Conservation (phyloP, 2,329 filamentous ascomycete genomes). For the Ploettnerulaceae sp. region DNA sequence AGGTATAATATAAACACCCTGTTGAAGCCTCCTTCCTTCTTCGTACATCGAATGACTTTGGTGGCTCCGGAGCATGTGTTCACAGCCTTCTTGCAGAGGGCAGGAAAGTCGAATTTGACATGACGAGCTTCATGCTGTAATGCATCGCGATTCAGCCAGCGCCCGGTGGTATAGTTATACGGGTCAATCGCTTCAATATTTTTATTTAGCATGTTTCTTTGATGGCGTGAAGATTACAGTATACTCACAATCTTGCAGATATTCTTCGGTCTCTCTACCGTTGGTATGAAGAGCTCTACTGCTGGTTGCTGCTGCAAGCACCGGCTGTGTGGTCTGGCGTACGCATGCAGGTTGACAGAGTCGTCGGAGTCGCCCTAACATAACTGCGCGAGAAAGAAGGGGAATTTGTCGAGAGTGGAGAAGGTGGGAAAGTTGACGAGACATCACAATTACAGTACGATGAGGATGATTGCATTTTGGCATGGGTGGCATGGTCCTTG, state of each 20-base stretch:
- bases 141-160: background rate
- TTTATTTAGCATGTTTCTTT: background rate
- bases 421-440: too few species aligned
- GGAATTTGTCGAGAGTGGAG: background rate
- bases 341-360: background rate
- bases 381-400: background rate
- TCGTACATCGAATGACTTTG: background rate
- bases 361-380: background rate
- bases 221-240: background rate
- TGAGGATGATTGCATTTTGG: too few species aligned
- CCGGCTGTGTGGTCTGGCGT: background rate
- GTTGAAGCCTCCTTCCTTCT: conserved; percentile 1
- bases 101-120: conserved; percentile 2
- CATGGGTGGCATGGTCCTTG: too few species aligned
- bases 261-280: background rate
- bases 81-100: background rate
- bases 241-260: background rate
- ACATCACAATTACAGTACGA: too few species aligned
- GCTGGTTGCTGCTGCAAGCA: background rate
- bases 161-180: background rate
- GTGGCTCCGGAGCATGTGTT: background rate
- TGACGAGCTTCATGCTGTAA: background rate
- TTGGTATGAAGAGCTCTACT: background rate
- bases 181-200: background rate
- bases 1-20: background rate